Evolutionary conservation across 352 stramenopile genomes (phyloP).

Genomic region (Phytophthora parvispora): DNA sequence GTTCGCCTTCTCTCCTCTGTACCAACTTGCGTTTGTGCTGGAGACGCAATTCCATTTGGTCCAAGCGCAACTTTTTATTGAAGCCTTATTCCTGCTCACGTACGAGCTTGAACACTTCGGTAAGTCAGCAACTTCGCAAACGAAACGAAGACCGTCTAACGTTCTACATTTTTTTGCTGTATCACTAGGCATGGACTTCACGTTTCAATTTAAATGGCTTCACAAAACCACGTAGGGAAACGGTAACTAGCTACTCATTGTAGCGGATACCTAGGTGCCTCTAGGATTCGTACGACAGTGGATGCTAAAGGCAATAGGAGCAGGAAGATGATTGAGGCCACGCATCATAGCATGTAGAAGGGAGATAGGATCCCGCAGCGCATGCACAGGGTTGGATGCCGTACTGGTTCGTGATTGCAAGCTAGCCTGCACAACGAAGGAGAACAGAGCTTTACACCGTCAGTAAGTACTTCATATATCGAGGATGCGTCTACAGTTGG

Average conservation of each 20-base stretch:
- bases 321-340: constrained; percentile 81
- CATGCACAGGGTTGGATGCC: constrained; percentile 97
- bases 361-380: constrained; percentile 99
- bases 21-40: not conserved
- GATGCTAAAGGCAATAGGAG: too few relatives aligned
- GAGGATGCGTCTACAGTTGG: too few relatives aligned
- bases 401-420: constrained; percentile 99
- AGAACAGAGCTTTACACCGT: too few relatives aligned
- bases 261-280: too few relatives aligned
- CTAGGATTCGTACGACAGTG: too few relatives aligned
- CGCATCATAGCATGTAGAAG: constrained; percentile 97
- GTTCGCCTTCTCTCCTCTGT: not conserved
- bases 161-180: not conserved
- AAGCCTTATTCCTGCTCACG: not conserved
- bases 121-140: not conserved
- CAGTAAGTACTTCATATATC: too few relatives aligned
- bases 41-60: not conserved
- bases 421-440: constrained; percentile 99
- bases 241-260: too few relatives aligned
- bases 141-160: not conserved
- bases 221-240: too few relatives aligned
- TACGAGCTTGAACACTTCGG: not conserved
- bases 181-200: not conserved
- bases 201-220: not conserved
- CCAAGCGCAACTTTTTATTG: not conserved